phyloP scores from a whole-genome alignment of 768 basidiomycete species.

The Cystofilobasidium ferigula region DNA sequence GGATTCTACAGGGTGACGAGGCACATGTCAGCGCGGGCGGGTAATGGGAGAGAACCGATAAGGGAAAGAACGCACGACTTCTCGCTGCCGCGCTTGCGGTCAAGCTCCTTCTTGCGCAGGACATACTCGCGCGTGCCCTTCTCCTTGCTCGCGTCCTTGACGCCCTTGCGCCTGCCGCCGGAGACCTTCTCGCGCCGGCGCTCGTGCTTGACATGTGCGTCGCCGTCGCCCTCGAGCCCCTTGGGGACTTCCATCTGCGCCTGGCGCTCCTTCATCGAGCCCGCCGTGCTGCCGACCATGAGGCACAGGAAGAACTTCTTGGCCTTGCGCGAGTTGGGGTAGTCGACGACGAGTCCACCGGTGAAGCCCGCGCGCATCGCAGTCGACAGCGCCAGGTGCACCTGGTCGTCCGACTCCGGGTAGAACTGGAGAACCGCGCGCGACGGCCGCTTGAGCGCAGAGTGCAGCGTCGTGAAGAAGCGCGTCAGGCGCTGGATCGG shows the following conservation, averaged over 20 bases:
- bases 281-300: conserved; percentile 62
- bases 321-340: conserved; percentile 91
- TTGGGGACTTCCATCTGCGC: conserved; percentile 50
- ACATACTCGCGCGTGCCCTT: conserved; percentile 71
- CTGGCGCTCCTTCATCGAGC: conserved; percentile 20
- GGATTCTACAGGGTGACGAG: conserved; percentile 46
- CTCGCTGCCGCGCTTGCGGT: conserved; percentile 38
- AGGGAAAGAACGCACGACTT: conserved; percentile 43
- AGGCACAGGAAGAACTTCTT: conserved; percentile 88
- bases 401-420: conserved; percentile 91
- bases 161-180: conserved; percentile 61
- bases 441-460: conserved; percentile 49
- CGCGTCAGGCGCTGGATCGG: conserved; percentile 49
- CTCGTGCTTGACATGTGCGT: conserved; percentile 51
- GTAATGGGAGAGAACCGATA: not conserved
- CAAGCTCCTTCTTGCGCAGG: conserved; percentile 77
- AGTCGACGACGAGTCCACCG: conserved; percentile 91
- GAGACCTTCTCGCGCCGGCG: conserved; percentile 53
- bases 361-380: conserved; percentile 94
- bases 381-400: conserved; percentile 81
- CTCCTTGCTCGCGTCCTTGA: conserved; percentile 47
- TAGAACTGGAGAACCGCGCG: conserved; percentile 94
- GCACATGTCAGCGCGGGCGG: too few species aligned
- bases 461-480: conserved; percentile 64
- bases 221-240: conserved; percentile 53